These are phyloP conservation scores for Intubia oerlemansii DNA, from an alignment of 2,329 filamentous ascomycete genomes.

Conservation along the genomic window DNA sequence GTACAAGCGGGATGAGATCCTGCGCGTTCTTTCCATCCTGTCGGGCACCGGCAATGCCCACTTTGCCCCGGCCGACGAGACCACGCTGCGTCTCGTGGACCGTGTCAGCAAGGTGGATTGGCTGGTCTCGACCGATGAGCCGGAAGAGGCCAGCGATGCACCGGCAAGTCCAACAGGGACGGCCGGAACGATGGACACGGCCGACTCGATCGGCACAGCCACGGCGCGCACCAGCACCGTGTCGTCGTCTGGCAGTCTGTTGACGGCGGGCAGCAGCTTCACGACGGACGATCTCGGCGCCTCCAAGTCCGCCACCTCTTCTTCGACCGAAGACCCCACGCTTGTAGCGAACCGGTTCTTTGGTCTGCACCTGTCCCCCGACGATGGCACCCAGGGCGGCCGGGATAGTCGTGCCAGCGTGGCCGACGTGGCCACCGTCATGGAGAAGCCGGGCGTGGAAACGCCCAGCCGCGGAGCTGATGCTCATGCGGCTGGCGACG, in stretches of 20 bases:
- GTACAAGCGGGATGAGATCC: constrained; percentile 78
- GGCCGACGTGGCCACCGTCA: constrained; percentile 56
- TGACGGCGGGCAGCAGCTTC: constrained; percentile 3
- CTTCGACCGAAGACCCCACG: constrained; percentile 2
- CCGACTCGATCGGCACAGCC: constrained; percentile 1
- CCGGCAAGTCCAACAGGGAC: constrained; percentile 5
- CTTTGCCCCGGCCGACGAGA: constrained; percentile 64
- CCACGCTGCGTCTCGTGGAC: constrained; percentile 54
- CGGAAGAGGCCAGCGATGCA: constrained; percentile 1
- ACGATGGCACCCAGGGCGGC: constrained; percentile 40
- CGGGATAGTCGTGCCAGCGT: constrained; percentile 58
- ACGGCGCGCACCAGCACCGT: constrained; percentile 3
- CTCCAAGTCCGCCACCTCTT: too few relatives aligned
- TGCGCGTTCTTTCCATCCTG: constrained; percentile 53
- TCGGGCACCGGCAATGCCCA: constrained; percentile 44
- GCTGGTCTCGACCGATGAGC: constrained; percentile 26
- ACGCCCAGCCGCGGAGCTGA: constrained; percentile 45
- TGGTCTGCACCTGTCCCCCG: constrained; percentile 47
- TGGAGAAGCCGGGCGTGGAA: constrained; percentile 63
- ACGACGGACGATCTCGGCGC: too few relatives aligned
- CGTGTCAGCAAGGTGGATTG: constrained; percentile 49
- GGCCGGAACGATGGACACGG: neutral
- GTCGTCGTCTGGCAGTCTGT: constrained; percentile 1
- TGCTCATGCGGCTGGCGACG: neutral
- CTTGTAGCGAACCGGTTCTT: constrained; percentile 35